Evolutionary conservation across 1,284 basidiomycete genomes (phyloP).

Genomic region (Earliella scabrosa): DNA sequence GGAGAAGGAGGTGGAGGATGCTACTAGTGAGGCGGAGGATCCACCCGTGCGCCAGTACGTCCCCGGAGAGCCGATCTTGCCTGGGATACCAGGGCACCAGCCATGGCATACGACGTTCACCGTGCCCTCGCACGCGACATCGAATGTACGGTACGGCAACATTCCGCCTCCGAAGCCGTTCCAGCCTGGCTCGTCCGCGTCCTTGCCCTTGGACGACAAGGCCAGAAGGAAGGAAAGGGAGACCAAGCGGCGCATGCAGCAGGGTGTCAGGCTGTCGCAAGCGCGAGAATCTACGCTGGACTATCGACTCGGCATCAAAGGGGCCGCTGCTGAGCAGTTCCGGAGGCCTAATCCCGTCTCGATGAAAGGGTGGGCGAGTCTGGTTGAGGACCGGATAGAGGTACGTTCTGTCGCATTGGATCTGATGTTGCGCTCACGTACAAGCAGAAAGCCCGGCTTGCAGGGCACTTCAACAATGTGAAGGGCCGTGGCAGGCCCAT

Average conservation of each 20-base stretch:
- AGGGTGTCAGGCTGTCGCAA: constrained; percentile 60
- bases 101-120: constrained; percentile 77
- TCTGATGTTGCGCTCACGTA: background rate
- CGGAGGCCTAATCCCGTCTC: constrained; percentile 57
- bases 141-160: constrained; percentile 57
- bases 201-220: constrained; percentile 50
- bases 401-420: constrained; percentile 39
- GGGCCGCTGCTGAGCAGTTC: constrained; percentile 36
- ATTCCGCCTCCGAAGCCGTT: constrained; percentile 27
- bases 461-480: constrained; percentile 76
- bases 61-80: constrained; percentile 49
- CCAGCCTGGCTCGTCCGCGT: constrained; percentile 27
- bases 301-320: constrained; percentile 64
- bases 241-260: constrained; percentile 52
- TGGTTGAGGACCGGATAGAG: constrained; percentile 84
- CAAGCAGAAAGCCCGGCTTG: constrained; percentile 61
- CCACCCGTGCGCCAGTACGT: constrained; percentile 15
- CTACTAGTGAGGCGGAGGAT: constrained; percentile 9
- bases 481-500: constrained; percentile 81
- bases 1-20: constrained; percentile 3
- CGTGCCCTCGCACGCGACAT: constrained; percentile 55
- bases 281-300: constrained; percentile 79
- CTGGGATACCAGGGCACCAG: constrained; percentile 56
- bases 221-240: constrained; percentile 56
- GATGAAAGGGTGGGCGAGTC: constrained; percentile 74